phyloP scores from a whole-genome alignment of 2,329 filamentous ascomycete species.

The Fusarium secorum region DNA sequence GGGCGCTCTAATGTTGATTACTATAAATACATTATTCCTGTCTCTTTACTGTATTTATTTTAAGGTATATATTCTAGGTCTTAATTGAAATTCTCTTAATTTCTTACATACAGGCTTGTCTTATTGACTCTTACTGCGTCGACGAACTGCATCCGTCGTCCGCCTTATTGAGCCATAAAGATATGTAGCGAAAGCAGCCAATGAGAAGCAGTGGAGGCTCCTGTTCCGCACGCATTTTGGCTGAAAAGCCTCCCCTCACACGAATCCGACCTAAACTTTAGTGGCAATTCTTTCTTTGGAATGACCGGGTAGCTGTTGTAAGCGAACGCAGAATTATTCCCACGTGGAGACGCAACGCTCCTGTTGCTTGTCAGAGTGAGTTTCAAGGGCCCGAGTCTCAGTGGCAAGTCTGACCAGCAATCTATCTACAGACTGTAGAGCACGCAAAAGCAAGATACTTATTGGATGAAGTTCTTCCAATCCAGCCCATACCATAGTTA shows the following conservation, averaged over 20 bases:
- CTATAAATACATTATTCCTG: neutral
- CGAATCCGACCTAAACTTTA: neutral
- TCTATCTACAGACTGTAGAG: neutral
- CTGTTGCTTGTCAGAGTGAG: neutral
- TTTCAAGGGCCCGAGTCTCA: too few relatives aligned
- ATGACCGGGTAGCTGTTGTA: too few relatives aligned
- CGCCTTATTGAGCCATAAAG: neutral
- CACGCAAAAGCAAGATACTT: neutral
- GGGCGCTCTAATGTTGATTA: rapidly evolving
- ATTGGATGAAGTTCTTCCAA: neutral
- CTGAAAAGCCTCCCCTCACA: neutral
- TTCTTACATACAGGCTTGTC: too few relatives aligned
- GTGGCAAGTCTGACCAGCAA: neutral
- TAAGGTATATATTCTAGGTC: rapidly evolving
- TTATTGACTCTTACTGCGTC: too few relatives aligned
- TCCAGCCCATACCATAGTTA: too few relatives aligned
- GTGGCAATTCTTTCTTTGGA: neutral
- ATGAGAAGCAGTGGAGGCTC: neutral
- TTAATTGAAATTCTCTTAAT: neutral
- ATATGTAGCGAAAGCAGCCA: neutral
- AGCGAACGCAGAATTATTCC: too few relatives aligned
- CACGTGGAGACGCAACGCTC: neutral
- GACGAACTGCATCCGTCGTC: too few relatives aligned
- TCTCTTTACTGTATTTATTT: neutral
- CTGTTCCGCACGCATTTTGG: too few relatives aligned